phyloP scores from a whole-genome alignment of 2,329 filamentous ascomycete species.

The Aurifilum marmelostoma region DNA sequence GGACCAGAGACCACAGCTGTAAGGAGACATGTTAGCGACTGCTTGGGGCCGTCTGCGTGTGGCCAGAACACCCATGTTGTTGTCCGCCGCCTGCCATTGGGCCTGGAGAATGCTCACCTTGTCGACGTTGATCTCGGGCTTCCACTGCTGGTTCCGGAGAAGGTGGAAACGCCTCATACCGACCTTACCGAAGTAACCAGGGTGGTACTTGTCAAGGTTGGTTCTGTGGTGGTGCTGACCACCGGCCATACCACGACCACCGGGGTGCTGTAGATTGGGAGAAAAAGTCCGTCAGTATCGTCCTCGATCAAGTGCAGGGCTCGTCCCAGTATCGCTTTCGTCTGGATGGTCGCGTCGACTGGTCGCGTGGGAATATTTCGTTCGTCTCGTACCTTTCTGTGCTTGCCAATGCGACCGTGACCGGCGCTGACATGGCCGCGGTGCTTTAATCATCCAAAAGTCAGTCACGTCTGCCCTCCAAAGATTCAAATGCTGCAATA shows the following conservation, averaged over 20 bases:
- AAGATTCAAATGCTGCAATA: conserved; percentile 18
- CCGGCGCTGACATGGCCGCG: conserved; percentile 98
- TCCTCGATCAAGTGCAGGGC: background rate
- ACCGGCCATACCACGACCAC: conserved; percentile 90
- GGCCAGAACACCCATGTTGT: background rate
- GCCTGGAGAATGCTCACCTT: conserved; percentile 67
- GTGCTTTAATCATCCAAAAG: conserved; percentile 51
- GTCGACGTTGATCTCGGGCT: conserved; percentile 97
- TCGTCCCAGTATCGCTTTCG: conserved; percentile 7
- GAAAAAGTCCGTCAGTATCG: background rate
- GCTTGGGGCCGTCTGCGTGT: conserved; percentile 19
- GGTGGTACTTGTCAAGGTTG: conserved; percentile 85
- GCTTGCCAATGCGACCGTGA: conserved; percentile 98
- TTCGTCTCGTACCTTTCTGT: conserved; percentile 69
- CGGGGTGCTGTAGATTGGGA: conserved; percentile 53
- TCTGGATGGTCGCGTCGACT: background rate
- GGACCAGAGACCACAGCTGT: conserved; percentile 94
- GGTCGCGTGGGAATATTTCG: conserved; percentile 2
- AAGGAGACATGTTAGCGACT: conserved; percentile 31
- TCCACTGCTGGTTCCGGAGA: conserved; percentile 95
- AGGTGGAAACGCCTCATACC: conserved; percentile 98
- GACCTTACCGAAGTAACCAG: conserved; percentile 99
- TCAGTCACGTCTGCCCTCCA: conserved; percentile 34
- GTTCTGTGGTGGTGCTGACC: conserved; percentile 98
- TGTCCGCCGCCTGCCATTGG: background rate